Evolutionary conservation across 345 rosid species (phyloP), one percentile per base, ranked within the genome.

Genomic region (thale cress (Arabidopsis thaliana)): DNA sequence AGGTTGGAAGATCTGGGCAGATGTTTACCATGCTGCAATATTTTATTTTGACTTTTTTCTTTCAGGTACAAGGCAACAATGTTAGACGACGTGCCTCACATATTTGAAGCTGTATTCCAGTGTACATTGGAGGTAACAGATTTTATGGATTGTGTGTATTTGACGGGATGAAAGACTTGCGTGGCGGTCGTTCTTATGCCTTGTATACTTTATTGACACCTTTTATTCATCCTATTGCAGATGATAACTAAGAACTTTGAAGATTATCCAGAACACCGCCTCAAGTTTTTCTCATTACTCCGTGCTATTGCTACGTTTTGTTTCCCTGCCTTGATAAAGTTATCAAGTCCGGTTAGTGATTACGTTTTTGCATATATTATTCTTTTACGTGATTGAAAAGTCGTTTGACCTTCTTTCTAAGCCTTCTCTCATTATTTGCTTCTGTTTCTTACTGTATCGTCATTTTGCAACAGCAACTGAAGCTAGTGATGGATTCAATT

Each of bases 171-270:
- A 34, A 60, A 48, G 36, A 23, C 40, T 41, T 62, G 41, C 48
- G 12, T 73, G 36, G 59, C 24, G 46, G 50, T 56, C 36, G 55
- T n/a, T 24, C 56, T 25, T 55, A 6, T 46, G 50, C 22, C 65
- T 42, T 73, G 22, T 55, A 33, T 56, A 53, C 22, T 14, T 36
- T 37, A 46, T 37, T 66, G 78, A 77, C 37, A 46, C 30, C 37
- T 71, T 3, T 16, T 3, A 44, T 23, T 61, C 60, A 30, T 63
- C 23, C 34, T 74, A 67, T 4, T 78, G 84, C 87, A 96, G 99
- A 96, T 96, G 99, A 96, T 96, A 59, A 96, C 99, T 63, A 93
- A 86, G 78, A 96, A 96, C 78, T 96, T 96, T 53, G 99, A 96
- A 82, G 99, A 96, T 77, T 93, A 93, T 76, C 98, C 99, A 2